Percentiles rank a stretch among this genome's conserved stretches.
These are phyloP conservation scores for Neofusicoccum ribis DNA, from an alignment of 2,329 filamentous ascomycete genomes.

Conservation along the genomic window DNA sequence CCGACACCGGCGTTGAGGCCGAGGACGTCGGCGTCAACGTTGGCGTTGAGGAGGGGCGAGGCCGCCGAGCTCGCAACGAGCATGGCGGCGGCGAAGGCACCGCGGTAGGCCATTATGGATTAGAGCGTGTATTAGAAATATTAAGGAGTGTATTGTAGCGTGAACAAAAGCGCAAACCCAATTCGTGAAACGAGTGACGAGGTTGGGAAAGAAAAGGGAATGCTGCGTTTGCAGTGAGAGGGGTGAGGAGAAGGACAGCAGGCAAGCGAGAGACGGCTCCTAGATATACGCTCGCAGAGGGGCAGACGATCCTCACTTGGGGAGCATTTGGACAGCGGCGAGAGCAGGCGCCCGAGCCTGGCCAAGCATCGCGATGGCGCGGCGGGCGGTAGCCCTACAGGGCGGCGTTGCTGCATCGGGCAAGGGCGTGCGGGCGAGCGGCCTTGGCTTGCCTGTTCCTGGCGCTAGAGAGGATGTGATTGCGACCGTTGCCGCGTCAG, in stretches of 20 bases:
- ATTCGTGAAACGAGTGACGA: slow-evolving; percentile 20
- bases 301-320: neutral
- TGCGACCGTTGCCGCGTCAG: neutral
- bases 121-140: neutral
- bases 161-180: slow-evolving; percentile 3
- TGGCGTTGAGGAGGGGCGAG: slow-evolving; percentile 12
- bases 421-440: neutral
- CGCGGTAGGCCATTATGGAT: slow-evolving; percentile 16
- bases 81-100: slow-evolving; percentile 16
- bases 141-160: slow-evolving; percentile 3
- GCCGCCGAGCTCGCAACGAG: neutral
- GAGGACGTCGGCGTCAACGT: neutral
- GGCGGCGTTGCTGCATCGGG: neutral
- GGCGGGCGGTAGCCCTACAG: neutral
- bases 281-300: slow-evolving; percentile 7
- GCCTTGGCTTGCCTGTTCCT: neutral
- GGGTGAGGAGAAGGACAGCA: slow-evolving; percentile 14
- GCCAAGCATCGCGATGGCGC: neutral
- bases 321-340: neutral
- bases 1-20: neutral
- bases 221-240: neutral
- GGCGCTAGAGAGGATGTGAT: neutral
- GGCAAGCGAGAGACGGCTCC: neutral
- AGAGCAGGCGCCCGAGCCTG: neutral
- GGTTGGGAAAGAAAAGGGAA: slow-evolving; percentile 14